Evolutionary conservation across 2,329 filamentous ascomycete species (phyloP).

Genomic region (Paradendryphiella salina): DNA sequence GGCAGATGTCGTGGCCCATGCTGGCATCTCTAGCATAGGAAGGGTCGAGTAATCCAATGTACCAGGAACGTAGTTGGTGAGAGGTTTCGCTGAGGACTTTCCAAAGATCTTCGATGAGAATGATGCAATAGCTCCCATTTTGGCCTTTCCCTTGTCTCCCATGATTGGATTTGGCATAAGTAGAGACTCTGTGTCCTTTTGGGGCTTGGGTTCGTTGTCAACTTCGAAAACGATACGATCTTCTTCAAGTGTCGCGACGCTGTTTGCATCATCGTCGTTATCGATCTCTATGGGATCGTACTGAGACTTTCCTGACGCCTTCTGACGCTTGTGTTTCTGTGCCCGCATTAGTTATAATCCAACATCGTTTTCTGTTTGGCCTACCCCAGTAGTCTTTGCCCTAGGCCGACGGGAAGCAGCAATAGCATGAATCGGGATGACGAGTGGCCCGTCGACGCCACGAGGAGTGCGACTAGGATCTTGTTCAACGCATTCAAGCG

Average conservation of each 20-base stretch:
- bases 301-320: slow-evolving; percentile 32
- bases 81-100: slow-evolving; percentile 28
- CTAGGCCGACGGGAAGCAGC: slow-evolving; percentile 51
- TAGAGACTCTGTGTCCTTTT: slow-evolving; percentile 19
- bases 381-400: slow-evolving; percentile 20
- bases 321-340: slow-evolving; percentile 34
- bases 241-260: slow-evolving; percentile 55
- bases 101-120: slow-evolving; percentile 27
- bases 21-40: slow-evolving; percentile 65
- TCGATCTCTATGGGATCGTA: slow-evolving; percentile 47
- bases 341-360: slow-evolving; percentile 8
- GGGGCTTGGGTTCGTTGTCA: slow-evolving; percentile 10
- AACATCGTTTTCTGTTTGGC: background rate
- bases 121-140: slow-evolving; percentile 24
- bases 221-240: slow-evolving; percentile 52
- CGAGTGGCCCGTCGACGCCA: slow-evolving; percentile 49
- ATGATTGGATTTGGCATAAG: slow-evolving; percentile 33
- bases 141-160: slow-evolving; percentile 35
- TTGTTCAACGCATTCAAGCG: slow-evolving; percentile 43
- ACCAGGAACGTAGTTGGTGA: slow-evolving; percentile 69
- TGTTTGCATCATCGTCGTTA: slow-evolving; percentile 48
- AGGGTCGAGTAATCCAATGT: slow-evolving; percentile 64
- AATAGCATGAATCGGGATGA: slow-evolving; percentile 58
- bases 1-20: slow-evolving; percentile 65
- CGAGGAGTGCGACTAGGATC: slow-evolving; percentile 48